Conservation (phyloP, 306 rosid species). For the Crotalaria pallida region DNA sequence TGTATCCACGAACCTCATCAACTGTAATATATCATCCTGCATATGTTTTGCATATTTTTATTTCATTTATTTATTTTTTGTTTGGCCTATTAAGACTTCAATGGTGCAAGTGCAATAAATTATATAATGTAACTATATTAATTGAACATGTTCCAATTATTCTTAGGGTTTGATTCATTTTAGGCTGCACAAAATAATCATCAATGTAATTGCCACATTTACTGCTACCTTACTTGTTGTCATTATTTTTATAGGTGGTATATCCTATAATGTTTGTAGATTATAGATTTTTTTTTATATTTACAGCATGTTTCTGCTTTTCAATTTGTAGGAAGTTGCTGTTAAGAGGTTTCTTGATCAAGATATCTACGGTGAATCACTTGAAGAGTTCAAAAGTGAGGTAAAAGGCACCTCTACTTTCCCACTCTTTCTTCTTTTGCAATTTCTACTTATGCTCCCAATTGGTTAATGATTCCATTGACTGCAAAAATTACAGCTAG, state of each 20-base stretch:
- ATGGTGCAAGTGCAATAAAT: background rate
- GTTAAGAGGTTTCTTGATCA: conserved; percentile 91
- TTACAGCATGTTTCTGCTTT: conserved; percentile 19
- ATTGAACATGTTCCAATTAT: background rate
- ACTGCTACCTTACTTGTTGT: background rate
- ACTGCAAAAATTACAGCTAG: background rate
- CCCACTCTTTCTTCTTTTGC: background rate
- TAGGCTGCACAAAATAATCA: background rate
- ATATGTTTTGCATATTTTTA: background rate
- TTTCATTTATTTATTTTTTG: background rate
- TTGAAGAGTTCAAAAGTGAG: conserved; percentile 95
- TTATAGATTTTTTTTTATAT: background rate
- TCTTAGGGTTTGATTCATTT: background rate
- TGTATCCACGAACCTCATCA: conserved; percentile 12
- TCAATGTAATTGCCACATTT: background rate
- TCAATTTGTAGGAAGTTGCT: conserved; percentile 77
- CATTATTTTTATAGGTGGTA: background rate
- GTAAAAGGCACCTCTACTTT: conserved; percentile 36
- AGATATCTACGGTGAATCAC: conserved; percentile 73
- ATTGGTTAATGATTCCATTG: conserved; percentile 13
- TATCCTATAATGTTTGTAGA: conserved; percentile 14
- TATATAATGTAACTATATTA: conserved; percentile 8
- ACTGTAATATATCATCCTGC: background rate
- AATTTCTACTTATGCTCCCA: conserved; percentile 1
- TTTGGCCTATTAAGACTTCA: conserved; percentile 1